These are phyloP conservation scores for Aspergillus viridinutans DNA, from an alignment of 2,329 filamentous ascomycete genomes.

Conservation along the genomic window DNA sequence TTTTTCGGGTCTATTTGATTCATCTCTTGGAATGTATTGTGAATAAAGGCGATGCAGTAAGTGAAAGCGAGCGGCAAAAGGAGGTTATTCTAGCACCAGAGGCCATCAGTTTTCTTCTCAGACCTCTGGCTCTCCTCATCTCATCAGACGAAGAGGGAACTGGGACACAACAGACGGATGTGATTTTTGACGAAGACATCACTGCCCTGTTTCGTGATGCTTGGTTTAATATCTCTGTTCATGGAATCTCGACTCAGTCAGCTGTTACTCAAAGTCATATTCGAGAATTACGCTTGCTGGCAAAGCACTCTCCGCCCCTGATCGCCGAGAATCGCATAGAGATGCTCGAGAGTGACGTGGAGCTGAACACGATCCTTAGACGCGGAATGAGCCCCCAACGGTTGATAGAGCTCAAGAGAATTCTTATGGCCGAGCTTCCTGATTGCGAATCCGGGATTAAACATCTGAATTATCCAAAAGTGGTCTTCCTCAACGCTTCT, in stretches of 20 bases:
- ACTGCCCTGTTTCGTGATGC: constrained; percentile 77
- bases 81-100: constrained; percentile 78
- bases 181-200: constrained; percentile 60
- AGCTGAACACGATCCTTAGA: constrained; percentile 88
- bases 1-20: constrained; percentile 79
- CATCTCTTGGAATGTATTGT: constrained; percentile 83
- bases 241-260: constrained; percentile 77
- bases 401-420: constrained; percentile 73
- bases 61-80: constrained; percentile 68
- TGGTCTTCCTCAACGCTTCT: constrained; percentile 86
- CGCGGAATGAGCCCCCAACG: constrained; percentile 72
- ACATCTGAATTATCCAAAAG: constrained; percentile 79
- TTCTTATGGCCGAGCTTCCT: constrained; percentile 69
- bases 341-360: constrained; percentile 90
- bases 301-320: constrained; percentile 79
- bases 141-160: constrained; percentile 41
- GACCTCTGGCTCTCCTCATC: constrained; percentile 81
- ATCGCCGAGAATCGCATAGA: constrained; percentile 86
- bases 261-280: constrained; percentile 67
- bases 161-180: constrained; percentile 25
- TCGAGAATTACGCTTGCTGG: constrained; percentile 76
- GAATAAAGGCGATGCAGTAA: constrained; percentile 81
- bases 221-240: constrained; percentile 97
- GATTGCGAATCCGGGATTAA: constrained; percentile 73
- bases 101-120: constrained; percentile 82